Evolutionary conservation across 305 asterid species (phyloP).

Genomic region (Fraxinus sp.): DNA sequence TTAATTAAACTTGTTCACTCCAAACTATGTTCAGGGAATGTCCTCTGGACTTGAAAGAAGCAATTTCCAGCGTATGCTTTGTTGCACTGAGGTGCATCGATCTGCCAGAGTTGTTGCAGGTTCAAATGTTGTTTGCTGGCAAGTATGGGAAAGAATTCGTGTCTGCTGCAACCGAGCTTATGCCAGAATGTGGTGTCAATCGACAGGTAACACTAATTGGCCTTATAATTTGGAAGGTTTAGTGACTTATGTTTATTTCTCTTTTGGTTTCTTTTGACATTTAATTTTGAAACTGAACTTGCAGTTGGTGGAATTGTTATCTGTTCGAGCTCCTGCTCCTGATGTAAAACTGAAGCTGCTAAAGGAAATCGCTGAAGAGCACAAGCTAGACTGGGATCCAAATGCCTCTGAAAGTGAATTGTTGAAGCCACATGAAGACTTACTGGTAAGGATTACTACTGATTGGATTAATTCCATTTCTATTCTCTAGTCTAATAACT

Average conservation of each 20-base stretch:
- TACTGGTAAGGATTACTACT: conserved; percentile 52
- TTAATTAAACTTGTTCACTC: conserved; percentile 10
- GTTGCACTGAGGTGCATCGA: conserved; percentile 99
- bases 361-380: conserved; percentile 92
- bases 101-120: conserved; percentile 79
- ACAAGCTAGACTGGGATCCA: conserved; percentile 91
- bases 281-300: conserved; percentile 11
- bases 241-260: neutral
- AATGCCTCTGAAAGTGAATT: conserved; percentile 71
- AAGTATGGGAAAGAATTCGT: conserved; percentile 94
- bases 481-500: conserved; percentile 8
- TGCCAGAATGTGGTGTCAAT: conserved; percentile 97
- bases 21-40: conserved; percentile 67
- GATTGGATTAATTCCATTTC: conserved; percentile 3
- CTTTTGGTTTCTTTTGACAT: conserved; percentile 11
- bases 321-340: conserved; percentile 89
- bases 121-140: conserved; percentile 67
- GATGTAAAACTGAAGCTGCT: conserved; percentile 84
- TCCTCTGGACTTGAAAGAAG: conserved; percentile 95
- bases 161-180: conserved; percentile 83
- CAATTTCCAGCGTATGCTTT: conserved; percentile 92
- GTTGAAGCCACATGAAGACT: conserved; percentile 80
- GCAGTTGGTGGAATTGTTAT: conserved; percentile 83
- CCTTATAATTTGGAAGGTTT: neutral
- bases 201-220: conserved; percentile 64